phyloP scores from a whole-genome alignment of 805 yeast species.

The Ogataea pini region DNA sequence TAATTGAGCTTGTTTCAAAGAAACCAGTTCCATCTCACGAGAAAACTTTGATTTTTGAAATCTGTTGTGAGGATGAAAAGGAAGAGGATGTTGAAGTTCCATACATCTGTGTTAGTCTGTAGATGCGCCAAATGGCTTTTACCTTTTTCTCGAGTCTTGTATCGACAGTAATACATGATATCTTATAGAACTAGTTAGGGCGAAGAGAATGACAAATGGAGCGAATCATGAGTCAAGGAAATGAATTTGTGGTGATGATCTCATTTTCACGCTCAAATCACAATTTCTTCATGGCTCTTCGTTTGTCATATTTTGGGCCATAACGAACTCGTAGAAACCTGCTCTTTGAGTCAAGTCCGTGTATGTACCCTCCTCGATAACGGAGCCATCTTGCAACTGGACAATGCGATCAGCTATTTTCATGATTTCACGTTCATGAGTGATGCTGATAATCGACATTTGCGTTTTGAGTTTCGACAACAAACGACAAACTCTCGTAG shows the following conservation, averaged over 20 bases:
- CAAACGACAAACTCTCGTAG: conserved; percentile 49
- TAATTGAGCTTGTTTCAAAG: conserved; percentile 84
- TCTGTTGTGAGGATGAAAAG: conserved; percentile 86
- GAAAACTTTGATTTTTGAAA: conserved; percentile 79
- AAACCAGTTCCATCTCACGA: conserved; percentile 74
- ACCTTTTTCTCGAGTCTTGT: neutral
- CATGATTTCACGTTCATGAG: conserved; percentile 75
- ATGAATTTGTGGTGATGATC: too few relatives aligned
- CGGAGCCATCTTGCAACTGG: conserved; percentile 48
- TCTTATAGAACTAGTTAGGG: neutral
- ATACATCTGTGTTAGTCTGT: conserved; percentile 66
- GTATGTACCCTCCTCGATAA: conserved; percentile 47
- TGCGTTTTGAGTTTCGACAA: conserved; percentile 38
- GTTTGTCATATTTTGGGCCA: too few relatives aligned
- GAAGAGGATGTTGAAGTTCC: conserved; percentile 98
- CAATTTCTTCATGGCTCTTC: too few relatives aligned
- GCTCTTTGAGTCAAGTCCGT: neutral
- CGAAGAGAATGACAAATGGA: too few relatives aligned
- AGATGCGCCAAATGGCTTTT: too few relatives aligned
- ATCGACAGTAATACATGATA: neutral
- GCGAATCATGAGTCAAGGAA: too few relatives aligned
- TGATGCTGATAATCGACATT: conserved; percentile 58
- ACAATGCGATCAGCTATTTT: conserved; percentile 52
- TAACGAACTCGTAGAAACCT: neutral
- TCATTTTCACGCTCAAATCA: too few relatives aligned